Conservation (phyloP, 1,284 basidiomycete genomes). For the Mycosarcoma mackinlayi region DNA sequence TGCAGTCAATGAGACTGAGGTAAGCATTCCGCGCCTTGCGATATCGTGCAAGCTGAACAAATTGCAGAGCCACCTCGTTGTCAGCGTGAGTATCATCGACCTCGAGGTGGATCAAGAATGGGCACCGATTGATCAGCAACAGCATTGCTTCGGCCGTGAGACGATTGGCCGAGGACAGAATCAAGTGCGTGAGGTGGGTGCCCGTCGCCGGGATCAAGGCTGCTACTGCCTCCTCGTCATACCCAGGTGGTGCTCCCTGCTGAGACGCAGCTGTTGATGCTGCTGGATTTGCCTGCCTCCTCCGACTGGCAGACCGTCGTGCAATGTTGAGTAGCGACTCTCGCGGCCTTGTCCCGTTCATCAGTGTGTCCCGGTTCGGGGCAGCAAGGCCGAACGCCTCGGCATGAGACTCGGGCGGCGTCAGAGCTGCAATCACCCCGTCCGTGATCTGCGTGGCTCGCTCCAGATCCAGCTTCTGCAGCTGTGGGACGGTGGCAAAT, state of each 20-base stretch:
- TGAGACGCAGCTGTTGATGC: neutral
- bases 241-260: slow-evolving; percentile 21
- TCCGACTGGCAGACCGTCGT: slow-evolving; percentile 36
- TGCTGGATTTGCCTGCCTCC: slow-evolving; percentile 25
- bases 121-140: slow-evolving; percentile 47
- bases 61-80: slow-evolving; percentile 48
- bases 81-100: slow-evolving; percentile 53
- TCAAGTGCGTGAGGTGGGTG: slow-evolving; percentile 78
- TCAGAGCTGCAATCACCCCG: slow-evolving; percentile 76
- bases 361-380: slow-evolving; percentile 24
- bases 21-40: slow-evolving; percentile 47
- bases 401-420: slow-evolving; percentile 70
- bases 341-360: slow-evolving; percentile 23
- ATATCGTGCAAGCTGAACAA: slow-evolving; percentile 42
- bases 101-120: slow-evolving; percentile 51
- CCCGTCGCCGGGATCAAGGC: slow-evolving; percentile 70
- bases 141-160: slow-evolving; percentile 37
- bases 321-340: slow-evolving; percentile 29
- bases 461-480: slow-evolving; percentile 85
- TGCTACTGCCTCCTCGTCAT: slow-evolving; percentile 32
- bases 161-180: slow-evolving; percentile 72
- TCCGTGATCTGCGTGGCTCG: slow-evolving; percentile 82
- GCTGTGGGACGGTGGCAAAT: slow-evolving; percentile 76
- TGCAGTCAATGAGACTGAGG: slow-evolving; percentile 56
- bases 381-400: slow-evolving; percentile 37